Percentiles rank a stretch among this genome's conserved stretches.
These are phyloP conservation scores for Golubevia pallescens DNA, from an alignment of 1,284 basidiomycete species.

Conservation along the genomic window DNA sequence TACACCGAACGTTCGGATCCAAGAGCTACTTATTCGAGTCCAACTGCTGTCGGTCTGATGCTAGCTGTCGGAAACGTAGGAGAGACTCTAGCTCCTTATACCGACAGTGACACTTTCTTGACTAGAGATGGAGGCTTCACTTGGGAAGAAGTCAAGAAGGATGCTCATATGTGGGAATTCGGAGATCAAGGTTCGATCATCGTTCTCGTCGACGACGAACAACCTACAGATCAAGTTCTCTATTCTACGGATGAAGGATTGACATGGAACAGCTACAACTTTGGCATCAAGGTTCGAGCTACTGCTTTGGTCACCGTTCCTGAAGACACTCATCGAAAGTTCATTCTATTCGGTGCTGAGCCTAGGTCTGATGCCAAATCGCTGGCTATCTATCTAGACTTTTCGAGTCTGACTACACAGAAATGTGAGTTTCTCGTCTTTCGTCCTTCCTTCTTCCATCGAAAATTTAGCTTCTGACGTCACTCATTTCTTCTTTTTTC, in stretches of 20 bases:
- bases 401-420: slow-evolving; percentile 13
- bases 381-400: slow-evolving; percentile 3
- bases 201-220: slow-evolving; percentile 56
- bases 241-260: slow-evolving; percentile 58
- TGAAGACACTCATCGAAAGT: slow-evolving; percentile 56
- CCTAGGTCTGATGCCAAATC: slow-evolving; percentile 4
- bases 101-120: slow-evolving; percentile 58
- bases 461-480: no score
- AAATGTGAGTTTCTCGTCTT: slow-evolving; percentile 32
- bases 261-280: slow-evolving; percentile 42
- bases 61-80: slow-evolving; percentile 62
- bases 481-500: neutral
- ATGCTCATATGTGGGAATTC: slow-evolving; percentile 61
- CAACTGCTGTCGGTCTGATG: slow-evolving; percentile 59
- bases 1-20: slow-evolving; percentile 58
- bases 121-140: slow-evolving; percentile 63
- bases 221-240: slow-evolving; percentile 46
- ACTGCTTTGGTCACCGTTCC: slow-evolving; percentile 55
- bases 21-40: slow-evolving; percentile 38
- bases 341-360: slow-evolving; percentile 52
- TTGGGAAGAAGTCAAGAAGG: slow-evolving; percentile 63
- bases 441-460: no score
- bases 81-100: slow-evolving; percentile 42
- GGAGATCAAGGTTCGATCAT: slow-evolving; percentile 62
- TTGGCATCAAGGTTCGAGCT: slow-evolving; percentile 47